phyloP scores from a whole-genome alignment of 371 early-diverging fungal species.

The Nematocida parisii region DNA sequence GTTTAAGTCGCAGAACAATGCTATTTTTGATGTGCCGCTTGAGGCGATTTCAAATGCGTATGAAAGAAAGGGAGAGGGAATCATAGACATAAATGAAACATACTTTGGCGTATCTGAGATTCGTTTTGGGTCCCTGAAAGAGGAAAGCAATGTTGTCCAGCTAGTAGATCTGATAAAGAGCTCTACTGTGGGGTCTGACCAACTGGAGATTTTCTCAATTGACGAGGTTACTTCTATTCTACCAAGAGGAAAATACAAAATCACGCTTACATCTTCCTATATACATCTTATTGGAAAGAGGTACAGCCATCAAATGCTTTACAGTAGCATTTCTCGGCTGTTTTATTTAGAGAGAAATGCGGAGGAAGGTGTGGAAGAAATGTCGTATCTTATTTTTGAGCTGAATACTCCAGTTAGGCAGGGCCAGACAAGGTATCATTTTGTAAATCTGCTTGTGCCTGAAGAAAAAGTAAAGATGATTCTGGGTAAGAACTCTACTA shows the following conservation, averaged over 20 bases:
- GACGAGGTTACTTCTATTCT: slow-evolving; percentile 59
- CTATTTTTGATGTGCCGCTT: slow-evolving; percentile 68
- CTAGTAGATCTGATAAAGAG: slow-evolving; percentile 57
- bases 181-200: slow-evolving; percentile 26
- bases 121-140: slow-evolving; percentile 42
- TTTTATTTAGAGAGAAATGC: slow-evolving; percentile 61
- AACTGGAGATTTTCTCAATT: slow-evolving; percentile 64
- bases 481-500: slow-evolving; percentile 40
- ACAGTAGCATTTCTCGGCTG: slow-evolving; percentile 57
- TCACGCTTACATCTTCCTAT: slow-evolving; percentile 62
- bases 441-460: slow-evolving; percentile 84
- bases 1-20: slow-evolving; percentile 56
- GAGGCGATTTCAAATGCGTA: slow-evolving; percentile 64
- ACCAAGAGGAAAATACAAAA: slow-evolving; percentile 68
- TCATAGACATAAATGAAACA: slow-evolving; percentile 61
- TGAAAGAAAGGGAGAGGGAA: slow-evolving; percentile 65
- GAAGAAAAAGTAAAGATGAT: slow-evolving; percentile 23
- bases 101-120: slow-evolving; percentile 61
- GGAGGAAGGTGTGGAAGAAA: slow-evolving; percentile 55
- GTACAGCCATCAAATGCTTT: slow-evolving; percentile 69
- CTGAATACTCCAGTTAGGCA: slow-evolving; percentile 92
- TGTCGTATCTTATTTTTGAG: slow-evolving; percentile 76
- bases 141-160: slow-evolving; percentile 49
- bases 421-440: slow-evolving; percentile 94
- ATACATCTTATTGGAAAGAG: slow-evolving; percentile 67